These are phyloP conservation scores for Fraxinus platypoda DNA, from an alignment of 305 asterid genomes.

Conservation along the genomic window DNA sequence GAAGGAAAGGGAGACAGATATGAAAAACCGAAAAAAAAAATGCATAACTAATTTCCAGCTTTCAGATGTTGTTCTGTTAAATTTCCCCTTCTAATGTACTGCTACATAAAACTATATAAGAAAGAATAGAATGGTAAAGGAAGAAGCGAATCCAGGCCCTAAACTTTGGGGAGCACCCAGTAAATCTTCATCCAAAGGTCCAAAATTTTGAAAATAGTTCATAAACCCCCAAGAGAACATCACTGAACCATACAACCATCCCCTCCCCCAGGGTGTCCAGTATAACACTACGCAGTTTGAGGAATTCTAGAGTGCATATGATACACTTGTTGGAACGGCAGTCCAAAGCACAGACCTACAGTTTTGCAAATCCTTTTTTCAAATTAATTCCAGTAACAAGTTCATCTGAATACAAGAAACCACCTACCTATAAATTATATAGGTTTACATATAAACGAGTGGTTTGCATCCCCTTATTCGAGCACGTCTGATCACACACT, in stretches of 20 bases:
- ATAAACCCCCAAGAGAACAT: background rate
- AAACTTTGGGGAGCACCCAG: background rate
- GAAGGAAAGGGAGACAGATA: background rate
- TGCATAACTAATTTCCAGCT: background rate
- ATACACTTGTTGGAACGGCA: background rate
- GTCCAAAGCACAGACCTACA: background rate
- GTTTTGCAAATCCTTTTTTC: too few relatives aligned
- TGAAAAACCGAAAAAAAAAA: background rate
- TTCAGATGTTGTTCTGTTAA: background rate
- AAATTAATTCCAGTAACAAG: background rate
- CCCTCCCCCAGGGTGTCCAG: background rate
- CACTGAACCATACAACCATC: background rate
- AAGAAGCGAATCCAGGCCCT: background rate
- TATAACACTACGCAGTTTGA: background rate
- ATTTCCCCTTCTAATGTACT: background rate
- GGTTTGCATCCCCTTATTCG: background rate
- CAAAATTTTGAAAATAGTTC: background rate
- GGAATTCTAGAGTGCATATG: background rate
- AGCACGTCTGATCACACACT: background rate
- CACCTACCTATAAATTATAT: background rate
- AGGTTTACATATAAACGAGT: background rate
- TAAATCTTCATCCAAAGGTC: background rate
- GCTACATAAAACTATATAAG: background rate
- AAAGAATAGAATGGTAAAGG: background rate
- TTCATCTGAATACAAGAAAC: background rate